Conservation (phyloP, 108 stramenopile species). For the Phaeodactylum tricornutum region DNA sequence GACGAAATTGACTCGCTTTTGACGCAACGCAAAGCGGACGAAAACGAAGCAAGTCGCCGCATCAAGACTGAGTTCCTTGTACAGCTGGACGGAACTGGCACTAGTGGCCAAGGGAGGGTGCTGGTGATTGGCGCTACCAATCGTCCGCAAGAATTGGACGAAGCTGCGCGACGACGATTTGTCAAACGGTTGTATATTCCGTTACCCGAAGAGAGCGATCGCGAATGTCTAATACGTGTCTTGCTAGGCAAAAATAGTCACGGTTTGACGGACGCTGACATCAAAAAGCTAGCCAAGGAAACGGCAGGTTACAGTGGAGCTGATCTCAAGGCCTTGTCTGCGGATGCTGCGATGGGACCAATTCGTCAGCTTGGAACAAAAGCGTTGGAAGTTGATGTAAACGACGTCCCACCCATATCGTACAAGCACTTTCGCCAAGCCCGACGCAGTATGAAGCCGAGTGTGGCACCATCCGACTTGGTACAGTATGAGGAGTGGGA, state of each 20-base stretch:
- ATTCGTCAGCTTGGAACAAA: constrained; percentile 63
- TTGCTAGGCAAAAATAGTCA: constrained; percentile 83
- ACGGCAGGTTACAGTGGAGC: constrained; percentile 91
- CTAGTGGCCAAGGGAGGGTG: constrained; percentile 71
- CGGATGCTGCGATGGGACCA: constrained; percentile 94
- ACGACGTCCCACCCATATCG: constrained; percentile 81
- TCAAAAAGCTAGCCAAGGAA: constrained; percentile 61
- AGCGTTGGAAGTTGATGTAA: constrained; percentile 56
- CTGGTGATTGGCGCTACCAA: constrained; percentile 98
- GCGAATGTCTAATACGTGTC: constrained; percentile 59
- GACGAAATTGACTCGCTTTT: constrained; percentile 96
- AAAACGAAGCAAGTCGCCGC: constrained; percentile 90
- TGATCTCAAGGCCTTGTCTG: constrained; percentile 84
- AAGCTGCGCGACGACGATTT: constrained; percentile 95
- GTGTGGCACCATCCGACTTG: constrained; percentile 81
- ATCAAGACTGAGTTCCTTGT: constrained; percentile 95
- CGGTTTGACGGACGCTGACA: constrained; percentile 45
- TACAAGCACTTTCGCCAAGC: constrained; percentile 80
- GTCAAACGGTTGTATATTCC: constrained; percentile 93
- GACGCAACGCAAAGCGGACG: constrained; percentile 82
- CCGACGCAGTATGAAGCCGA: constrained; percentile 66
- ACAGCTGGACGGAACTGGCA: constrained; percentile 87
- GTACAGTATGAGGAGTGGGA: constrained; percentile 71
- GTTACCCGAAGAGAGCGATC: constrained; percentile 73
- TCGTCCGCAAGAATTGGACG: constrained; percentile 96